phyloP scores from a whole-genome alignment of 2,329 filamentous ascomycete species.

The Orbilia brochopaga region DNA sequence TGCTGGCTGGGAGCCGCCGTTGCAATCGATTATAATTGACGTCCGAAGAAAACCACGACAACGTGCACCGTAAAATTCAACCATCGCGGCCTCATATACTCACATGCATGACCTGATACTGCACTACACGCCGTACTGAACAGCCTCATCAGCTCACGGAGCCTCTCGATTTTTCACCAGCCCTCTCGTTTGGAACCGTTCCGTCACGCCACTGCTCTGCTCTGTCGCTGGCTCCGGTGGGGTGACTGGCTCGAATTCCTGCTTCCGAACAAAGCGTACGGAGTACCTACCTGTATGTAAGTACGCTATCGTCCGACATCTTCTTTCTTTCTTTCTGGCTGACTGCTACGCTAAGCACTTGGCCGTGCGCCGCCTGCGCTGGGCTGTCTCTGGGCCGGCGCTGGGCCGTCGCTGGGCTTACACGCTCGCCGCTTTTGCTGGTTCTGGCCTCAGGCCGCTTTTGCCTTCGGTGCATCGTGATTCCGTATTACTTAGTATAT shows the following conservation, averaged over 20 bases:
- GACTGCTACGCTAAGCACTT: slow-evolving; percentile 5
- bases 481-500: not conserved
- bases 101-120: too few relatives aligned
- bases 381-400: not conserved
- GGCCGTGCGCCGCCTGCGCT: not conserved
- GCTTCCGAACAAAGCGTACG: slow-evolving; percentile 4
- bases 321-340: not conserved
- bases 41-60: too few relatives aligned
- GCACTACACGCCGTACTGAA: too few relatives aligned
- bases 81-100: too few relatives aligned
- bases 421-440: not conserved
- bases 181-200: not conserved
- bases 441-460: not conserved
- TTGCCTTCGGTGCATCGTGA: slow-evolving; percentile 2
- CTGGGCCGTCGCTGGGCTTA: not conserved
- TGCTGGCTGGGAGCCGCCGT: too few relatives aligned
- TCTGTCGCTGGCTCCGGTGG: not conserved
- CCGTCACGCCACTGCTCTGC: not conserved
- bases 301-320: slow-evolving; percentile 1
- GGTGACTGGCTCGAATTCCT: slow-evolving; percentile 10
- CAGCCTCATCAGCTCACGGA: too few relatives aligned
- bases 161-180: too few relatives aligned
- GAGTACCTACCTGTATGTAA: too few relatives aligned
- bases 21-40: too few relatives aligned
- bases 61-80: too few relatives aligned